Evolutionary conservation across 352 stramenopile genomes (phyloP), one percentile per base, ranked within the genome.

Genomic region (Nothophytophthora sp.): DNA sequence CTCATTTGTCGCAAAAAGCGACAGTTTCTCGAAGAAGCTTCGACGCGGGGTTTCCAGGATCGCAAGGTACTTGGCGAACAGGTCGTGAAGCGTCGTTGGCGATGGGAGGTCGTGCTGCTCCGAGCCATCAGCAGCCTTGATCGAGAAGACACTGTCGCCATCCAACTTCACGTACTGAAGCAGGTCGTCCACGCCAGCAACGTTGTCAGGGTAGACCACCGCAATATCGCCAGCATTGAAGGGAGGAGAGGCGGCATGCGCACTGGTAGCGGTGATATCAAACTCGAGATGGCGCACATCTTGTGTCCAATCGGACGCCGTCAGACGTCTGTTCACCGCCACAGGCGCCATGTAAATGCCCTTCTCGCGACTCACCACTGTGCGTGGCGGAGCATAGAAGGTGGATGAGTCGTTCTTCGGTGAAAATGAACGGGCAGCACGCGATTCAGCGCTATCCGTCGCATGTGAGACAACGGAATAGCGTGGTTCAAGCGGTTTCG

Each of bases 11-110:
- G 90, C 86, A 50, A 95, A 96, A 22, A 95, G 56, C 18, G 85
- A 94, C 18, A 97, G 52, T 19, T 67, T 71, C 41, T 93, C 87
- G 51, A 98, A 97, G 49, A 96, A 97, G 3, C 76, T 81, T 20
- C 88, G 84, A 3, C 86, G 80, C 2, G 90, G 90, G 7, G 76
- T 94, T 45, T 90, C 86, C 20, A 91, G 63, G 47, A 97, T 90
- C 44, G 95, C 88, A 25, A 97, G 52, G 49, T 93, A 93, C 38
- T 90, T 86, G 8, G 62, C 35, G 16, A 97, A 91, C 18, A 98
- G 52, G 15, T 96, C 73, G 20, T 54, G 52, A 37, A 92, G 11
- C 0, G 77, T 80, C 19, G 54, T 76, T 0, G 63, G 72, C 8
- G 73, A 72, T 6, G 88, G 87, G 6, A 92, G 41, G 27, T 87